Evolutionary conservation across 139 green algal genomes (phyloP), one percentile per base, ranked within the genome.

Genomic region (Picochlorum costavermella): DNA sequence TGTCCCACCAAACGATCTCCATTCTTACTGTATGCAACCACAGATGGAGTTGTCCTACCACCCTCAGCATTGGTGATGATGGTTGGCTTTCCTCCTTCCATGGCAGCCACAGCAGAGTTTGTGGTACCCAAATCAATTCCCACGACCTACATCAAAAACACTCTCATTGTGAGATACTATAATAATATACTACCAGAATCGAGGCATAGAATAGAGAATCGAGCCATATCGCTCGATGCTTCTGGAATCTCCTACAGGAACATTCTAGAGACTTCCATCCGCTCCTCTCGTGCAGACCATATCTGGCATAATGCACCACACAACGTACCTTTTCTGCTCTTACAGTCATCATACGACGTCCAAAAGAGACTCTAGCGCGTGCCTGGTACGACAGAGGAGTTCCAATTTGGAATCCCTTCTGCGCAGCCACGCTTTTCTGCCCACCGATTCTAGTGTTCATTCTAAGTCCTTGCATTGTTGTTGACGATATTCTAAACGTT

Each of bases 51-150:
- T 40, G 94, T 99, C 56, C 94, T 82, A 59, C 79, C 70, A 43
- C 94, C 94, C 82, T 99, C 94, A 13, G 89, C 86, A 72, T 99
- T 98, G 59, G 91, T 95, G 64, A 99, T 88, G 67, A 99, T 97
- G 8, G 90, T 98, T 46, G 90, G 84, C 81, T 95, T 94, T 62
- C 87, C 87, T 60, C 88, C 91, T 79, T 95, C 84, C 84, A 96
- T 94, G 17, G 84, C 87, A 20, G 90, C 91, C 26, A 96, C 89
- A 53, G 90, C 89, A 8, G 82, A 95, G 81, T 99, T 98, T 37
- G 80, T 85, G 50, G 78, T 85, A 28, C 81, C 81, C 20, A 87
- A 62, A 33, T 87, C 81, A 44, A 87, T 83, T 57, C 81, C 81
- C 11, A 87, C 75, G 9, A 83, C 77, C 73, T 82, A 60, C 16